Evolutionary conservation across 306 rosid genomes (phyloP).

Genomic region (Hippophae rhamnoides): DNA sequence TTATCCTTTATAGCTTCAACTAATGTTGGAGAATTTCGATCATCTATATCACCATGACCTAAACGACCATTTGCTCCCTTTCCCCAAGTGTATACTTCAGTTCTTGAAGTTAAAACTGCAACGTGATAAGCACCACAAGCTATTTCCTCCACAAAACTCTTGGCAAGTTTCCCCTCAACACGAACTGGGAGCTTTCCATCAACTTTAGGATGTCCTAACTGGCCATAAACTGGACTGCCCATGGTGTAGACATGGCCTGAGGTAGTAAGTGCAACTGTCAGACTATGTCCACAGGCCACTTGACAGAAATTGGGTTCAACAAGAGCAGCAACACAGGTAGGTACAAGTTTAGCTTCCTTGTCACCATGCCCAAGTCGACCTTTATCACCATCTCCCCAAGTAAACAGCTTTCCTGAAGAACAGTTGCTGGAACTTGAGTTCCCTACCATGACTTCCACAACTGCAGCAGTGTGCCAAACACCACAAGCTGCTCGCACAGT

Average conservation of each 20-base stretch:
- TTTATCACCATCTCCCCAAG: conserved; percentile 99
- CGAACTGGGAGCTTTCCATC: conserved; percentile 72
- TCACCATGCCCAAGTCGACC: conserved; percentile 98
- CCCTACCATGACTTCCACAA: conserved; percentile 86
- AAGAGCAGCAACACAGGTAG: conserved; percentile 81
- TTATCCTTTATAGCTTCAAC: conserved; percentile 86
- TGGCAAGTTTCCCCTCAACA: conserved; percentile 69
- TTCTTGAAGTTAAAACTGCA: conserved; percentile 79
- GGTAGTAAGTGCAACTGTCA: conserved; percentile 84
- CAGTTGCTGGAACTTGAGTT: conserved; percentile 73
- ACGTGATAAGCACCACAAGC: conserved; percentile 97
- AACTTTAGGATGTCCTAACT: conserved; percentile 69
- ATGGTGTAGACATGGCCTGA: conserved; percentile 77
- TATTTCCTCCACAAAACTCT: conserved; percentile 84
- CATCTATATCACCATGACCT: conserved; percentile 85
- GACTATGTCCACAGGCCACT: conserved; percentile 91
- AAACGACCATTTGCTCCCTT: conserved; percentile 97
- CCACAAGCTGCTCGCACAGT: conserved; percentile 94
- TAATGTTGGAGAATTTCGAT: conserved; percentile 63
- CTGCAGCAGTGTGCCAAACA: conserved; percentile 99
- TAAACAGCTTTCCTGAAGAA: conserved; percentile 88
- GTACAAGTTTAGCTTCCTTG: conserved; percentile 81
- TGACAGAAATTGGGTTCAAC: conserved; percentile 76
- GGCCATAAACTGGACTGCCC: conserved; percentile 96
- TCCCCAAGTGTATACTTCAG: conserved; percentile 97